Percentiles rank a stretch among this genome's conserved stretches.
phyloP scores from a whole-genome alignment of 441 rosid genomes.

The Mallotus repandus region DNA sequence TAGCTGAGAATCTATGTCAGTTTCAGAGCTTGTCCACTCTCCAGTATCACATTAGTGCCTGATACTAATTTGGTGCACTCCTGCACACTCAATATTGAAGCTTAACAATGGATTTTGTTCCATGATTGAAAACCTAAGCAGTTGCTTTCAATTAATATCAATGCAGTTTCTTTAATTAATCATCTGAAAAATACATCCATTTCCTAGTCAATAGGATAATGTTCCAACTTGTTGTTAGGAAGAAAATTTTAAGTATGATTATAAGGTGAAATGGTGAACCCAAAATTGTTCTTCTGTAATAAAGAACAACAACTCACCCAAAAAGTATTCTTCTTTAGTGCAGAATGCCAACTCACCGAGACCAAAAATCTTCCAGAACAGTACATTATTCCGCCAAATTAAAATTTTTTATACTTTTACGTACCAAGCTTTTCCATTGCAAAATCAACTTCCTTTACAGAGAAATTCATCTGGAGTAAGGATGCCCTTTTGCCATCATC shows the following conservation, averaged over 20 bases:
- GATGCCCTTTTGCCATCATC: conserved; percentile 47
- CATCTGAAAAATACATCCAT: not conserved
- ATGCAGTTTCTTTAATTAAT: not conserved
- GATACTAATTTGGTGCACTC: not conserved
- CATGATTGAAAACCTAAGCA: not conserved
- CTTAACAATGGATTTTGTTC: not conserved
- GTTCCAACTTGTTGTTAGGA: not conserved
- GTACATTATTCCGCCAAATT: not conserved
- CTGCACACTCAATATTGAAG: not conserved
- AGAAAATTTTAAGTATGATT: not conserved
- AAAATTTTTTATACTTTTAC: conserved; percentile 10
- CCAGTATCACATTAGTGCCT: not conserved
- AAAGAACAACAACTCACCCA: not conserved
- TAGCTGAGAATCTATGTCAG: not conserved
- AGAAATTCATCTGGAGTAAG: conserved; percentile 73
- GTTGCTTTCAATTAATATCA: not conserved
- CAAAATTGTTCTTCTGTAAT: not conserved
- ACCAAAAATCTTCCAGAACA: not conserved
- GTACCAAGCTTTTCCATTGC: conserved; percentile 82
- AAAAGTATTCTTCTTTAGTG: not conserved
- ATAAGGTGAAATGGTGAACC: not conserved
- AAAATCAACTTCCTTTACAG: conserved; percentile 57
- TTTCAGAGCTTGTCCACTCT: not conserved
- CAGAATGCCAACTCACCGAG: not conserved
- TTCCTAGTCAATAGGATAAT: not conserved